Evolutionary conservation across 148 eudicot genomes (phyloP).

Genomic region (Gaultheria prostrata): DNA sequence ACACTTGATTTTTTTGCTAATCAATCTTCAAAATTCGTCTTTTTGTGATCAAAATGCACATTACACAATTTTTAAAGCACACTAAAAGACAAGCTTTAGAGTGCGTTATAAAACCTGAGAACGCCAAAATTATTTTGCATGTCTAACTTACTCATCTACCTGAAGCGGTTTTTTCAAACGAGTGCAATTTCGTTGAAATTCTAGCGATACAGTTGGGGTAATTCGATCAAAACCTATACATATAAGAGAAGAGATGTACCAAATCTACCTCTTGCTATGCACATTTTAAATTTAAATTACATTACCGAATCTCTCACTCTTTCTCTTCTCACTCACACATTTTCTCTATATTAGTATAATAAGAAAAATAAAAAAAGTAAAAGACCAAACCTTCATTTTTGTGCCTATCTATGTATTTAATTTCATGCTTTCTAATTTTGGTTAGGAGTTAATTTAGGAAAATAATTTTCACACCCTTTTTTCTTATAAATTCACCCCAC

Average conservation of each 20-base stretch:
- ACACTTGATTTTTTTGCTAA: too few relatives aligned
- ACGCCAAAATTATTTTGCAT: too few relatives aligned
- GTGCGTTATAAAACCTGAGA: too few relatives aligned
- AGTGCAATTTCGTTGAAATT: background rate
- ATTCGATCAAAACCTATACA: background rate
- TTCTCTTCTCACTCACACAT: background rate
- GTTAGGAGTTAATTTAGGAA: background rate
- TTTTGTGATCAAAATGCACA: too few relatives aligned
- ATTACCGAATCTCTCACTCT: background rate
- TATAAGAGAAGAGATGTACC: background rate
- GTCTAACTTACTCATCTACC: too few relatives aligned
- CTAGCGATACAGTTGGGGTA: background rate
- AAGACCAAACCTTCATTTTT: background rate
- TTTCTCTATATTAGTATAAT: background rate
- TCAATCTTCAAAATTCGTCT: too few relatives aligned
- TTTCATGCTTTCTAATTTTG: background rate
- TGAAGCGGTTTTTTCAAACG: background rate
- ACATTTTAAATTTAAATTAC: background rate
- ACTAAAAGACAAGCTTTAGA: too few relatives aligned
- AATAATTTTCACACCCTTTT: too few relatives aligned
- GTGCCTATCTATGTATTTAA: background rate
- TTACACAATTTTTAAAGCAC: too few relatives aligned
- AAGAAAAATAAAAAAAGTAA: too few relatives aligned
- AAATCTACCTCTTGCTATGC: background rate
- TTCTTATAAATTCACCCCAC: too few relatives aligned